Base-by-base conservation (phyloP, 2,329 filamentous ascomycete species). In the Talaromyces sp. region DNA sequence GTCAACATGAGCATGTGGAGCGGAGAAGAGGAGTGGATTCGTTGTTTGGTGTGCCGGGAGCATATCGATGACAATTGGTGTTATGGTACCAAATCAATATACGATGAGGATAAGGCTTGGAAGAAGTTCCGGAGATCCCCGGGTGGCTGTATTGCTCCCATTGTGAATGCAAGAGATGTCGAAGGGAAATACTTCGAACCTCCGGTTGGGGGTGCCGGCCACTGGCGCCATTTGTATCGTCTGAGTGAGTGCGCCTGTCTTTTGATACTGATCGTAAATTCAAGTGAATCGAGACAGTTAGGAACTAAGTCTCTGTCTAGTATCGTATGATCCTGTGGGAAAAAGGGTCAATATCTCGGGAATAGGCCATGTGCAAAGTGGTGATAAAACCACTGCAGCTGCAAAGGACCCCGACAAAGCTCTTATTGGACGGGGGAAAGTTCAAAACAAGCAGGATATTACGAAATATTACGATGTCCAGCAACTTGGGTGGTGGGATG, bases 181-280 rank as follows among this genome's bases (percentile, higher is more conserved):
- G 36, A 40, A 22, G n/a, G 35, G 3, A 53, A 53, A 53, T 37
- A 40, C 36, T 53, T 53, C 15, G 2, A n/a, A 8, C 33, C 33
- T 19, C n/a, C n/a, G n/a, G n/a, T n/a, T n/a, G 37, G 11, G 33
- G 15, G 21, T 10, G 1, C 15, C 6, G 48, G 17, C 22, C 48
- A 53, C 36, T 53, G 50, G 50, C 10, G 22, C 22, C 7, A n/a
- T 31, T 15, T 53, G 22, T 53, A 53, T 15, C 50, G 50, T 40
- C 50, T 53, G 7, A 53, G 50, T 53, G n/a, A 53, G 50, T 40
- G 33, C 31, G 25, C 25, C n/a, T n/a, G n/a, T n/a, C n/a, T n/a
- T n/a, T n/a, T n/a, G 25, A 28, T 31, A 48, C 25, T 8, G 21
- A 33, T 22, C 43, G 15, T 48, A 28, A 15, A 15, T 48, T 48